Conservation (phyloP, 371 early-diverging fungal species). For the Haplosporangium sp. region DNA sequence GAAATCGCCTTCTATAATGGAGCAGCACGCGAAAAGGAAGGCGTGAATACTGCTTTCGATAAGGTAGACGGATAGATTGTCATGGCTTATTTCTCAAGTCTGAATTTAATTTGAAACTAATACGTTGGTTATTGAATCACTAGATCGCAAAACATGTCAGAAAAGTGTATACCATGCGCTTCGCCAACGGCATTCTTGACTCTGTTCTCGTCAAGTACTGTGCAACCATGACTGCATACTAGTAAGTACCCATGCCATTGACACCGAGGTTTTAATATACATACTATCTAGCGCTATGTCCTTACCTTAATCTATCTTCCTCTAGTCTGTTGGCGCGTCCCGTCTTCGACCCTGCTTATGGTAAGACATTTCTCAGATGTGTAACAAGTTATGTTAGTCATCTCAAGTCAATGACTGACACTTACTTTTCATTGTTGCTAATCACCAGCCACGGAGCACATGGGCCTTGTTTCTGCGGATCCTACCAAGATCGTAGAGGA, state of each 20-base stretch:
- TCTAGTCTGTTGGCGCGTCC: constrained; percentile 80
- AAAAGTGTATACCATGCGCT: constrained; percentile 80
- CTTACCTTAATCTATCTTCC: neutral
- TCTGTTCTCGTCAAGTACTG: constrained; percentile 90
- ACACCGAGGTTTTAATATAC: neutral
- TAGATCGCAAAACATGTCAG: constrained; percentile 82
- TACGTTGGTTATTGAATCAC: neutral
- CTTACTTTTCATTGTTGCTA: neutral
- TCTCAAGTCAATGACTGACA: neutral
- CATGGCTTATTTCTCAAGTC: constrained; percentile 12
- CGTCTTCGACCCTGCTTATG: constrained; percentile 77
- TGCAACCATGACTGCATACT: constrained; percentile 90
- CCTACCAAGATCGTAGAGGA: constrained; percentile 90
- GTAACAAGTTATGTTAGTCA: neutral
- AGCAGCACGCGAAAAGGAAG: constrained; percentile 78
- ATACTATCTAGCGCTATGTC: neutral
- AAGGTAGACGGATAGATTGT: constrained; percentile 35
- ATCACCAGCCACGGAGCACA: constrained; percentile 62
- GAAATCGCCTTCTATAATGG: constrained; percentile 92
- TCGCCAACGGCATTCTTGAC: constrained; percentile 84
- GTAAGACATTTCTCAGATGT: constrained; percentile 46
- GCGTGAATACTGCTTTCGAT: constrained; percentile 77
- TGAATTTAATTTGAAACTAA: neutral
- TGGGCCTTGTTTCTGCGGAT: constrained; percentile 68
- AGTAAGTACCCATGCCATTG: constrained; percentile 59